Evolutionary conservation across 2,329 filamentous ascomycete species (phyloP), one percentile per base, ranked within the genome.

Genomic region (Teratosphaeria destructans): DNA sequence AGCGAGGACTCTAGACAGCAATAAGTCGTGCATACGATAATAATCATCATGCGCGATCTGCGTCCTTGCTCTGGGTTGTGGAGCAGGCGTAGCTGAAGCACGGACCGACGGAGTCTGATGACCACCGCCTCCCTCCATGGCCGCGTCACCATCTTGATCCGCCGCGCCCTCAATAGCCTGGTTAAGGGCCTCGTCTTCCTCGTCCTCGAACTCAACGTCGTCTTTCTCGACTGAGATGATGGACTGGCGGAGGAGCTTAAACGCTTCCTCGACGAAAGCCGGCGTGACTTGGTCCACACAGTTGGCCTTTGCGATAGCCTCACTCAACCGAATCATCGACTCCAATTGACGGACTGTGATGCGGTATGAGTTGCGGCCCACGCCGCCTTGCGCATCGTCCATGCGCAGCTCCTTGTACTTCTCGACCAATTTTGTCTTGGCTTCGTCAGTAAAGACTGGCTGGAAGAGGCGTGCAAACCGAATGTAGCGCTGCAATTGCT

Each of bases 181-280:
- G 62, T 80, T 79, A 62, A 77, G 78, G 61, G 60, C 73, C 39
- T 68, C 68, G 14, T 74, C 74, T 23, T 85, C 83, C 23, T 89
- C 87, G 3, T 92, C 91, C 57, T 96, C 90, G 62, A 99, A 87
- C 70, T 97, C 93, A 16, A 99, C 86, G 68, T 99, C 94, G 68
- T 99, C 94, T 70, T 97, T 94, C 75, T 99, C 94, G 29, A 99
- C 94, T 1, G 89, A 94, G 68, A 99, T 96, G 72, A 99, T 99
- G 74, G 89, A 94, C 75, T 96, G 92, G 52, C 91, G 82, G 12
- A 99, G 83, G 10, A 99, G 82, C 67, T 94, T 90, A 74, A 88
- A 97, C 0, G 93, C 94, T 75, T 99, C 94, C 49, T 88, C 82
- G 16, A 99, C 94, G 75, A 97, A 95, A 0, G 84, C 83, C 1